phyloP scores from a whole-genome alignment of 495 filamentous ascomycete genomes.

The Xylaria castorea region DNA sequence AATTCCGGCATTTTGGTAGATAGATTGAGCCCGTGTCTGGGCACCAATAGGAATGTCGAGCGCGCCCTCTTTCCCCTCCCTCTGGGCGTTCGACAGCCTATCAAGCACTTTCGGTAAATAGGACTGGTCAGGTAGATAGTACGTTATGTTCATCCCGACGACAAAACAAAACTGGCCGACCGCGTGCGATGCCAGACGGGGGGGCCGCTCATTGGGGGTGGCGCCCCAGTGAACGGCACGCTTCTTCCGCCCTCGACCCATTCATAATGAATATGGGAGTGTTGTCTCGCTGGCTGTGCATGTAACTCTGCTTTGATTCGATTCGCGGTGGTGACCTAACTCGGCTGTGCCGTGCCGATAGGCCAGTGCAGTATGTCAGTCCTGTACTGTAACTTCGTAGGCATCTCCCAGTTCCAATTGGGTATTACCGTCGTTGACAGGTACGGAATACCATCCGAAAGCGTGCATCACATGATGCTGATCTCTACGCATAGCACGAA shows the following conservation, averaged over 20 bases:
- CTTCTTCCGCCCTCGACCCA: constrained; percentile 4
- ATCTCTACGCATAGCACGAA: background rate
- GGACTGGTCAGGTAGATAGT: background rate
- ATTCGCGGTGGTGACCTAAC: constrained; percentile 8
- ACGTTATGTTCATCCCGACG: background rate
- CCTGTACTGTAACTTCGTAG: background rate
- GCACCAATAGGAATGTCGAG: constrained; percentile 18
- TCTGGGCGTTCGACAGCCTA: background rate
- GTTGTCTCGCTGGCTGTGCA: background rate
- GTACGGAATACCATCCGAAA: constrained; percentile 6
- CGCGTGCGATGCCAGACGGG: background rate
- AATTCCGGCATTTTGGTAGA: constrained; percentile 29
- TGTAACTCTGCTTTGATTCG: background rate
- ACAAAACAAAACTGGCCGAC: background rate
- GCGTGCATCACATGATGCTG: background rate
- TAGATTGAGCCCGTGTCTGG: constrained; percentile 26
- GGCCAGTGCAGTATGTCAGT: background rate
- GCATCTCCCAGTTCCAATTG: background rate
- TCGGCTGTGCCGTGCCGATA: constrained; percentile 2
- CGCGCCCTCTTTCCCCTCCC: background rate
- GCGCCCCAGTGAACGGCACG: constrained; percentile 1
- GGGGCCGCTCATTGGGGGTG: background rate
- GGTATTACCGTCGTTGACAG: background rate
- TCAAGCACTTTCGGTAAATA: constrained; percentile 17
- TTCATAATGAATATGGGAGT: background rate